Evolutionary conservation across 129 eudicot genomes (phyloP), one percentile per base, ranked within the genome.

Genomic region (Glebionis coronaria): DNA sequence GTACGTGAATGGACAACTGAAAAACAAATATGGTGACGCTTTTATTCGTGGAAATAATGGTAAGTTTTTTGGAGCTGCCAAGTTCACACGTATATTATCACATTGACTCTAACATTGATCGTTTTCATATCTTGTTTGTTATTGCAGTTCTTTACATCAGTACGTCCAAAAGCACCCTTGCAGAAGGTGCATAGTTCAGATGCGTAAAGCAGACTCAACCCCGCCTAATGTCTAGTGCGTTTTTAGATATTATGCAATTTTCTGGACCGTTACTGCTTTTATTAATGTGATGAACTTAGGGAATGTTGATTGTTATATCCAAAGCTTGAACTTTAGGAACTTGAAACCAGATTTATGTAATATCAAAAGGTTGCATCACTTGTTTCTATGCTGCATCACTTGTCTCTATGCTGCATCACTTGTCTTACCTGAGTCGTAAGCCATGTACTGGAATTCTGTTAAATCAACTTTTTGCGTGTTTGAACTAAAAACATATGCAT

Each of bases 21-120:
- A 93, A 73, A 93, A 93, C 78, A 93, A 93, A 68, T 93, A 93
- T 9, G 98, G 98, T 0, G 98, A 93, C 79, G 98, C 98, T 11
- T 93, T 93, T 51, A 93, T 93, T 55, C 86, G 97, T 38, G 98
- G 98, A 75, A 93, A 93, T 76, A 93, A 93, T 68, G 98, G 98
- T 89, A 70, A 72, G 23, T 16, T 55, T 70, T 9, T 70, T 62
- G 9, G 51, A 66, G 4, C 40, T 14, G 12, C 42, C 42, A 35
- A 56, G 4, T 25, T 54, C 3, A 66, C 15, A 12, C 10, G 19
- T 4, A 23, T 0, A 20, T 12, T 45, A 12, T n/a, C 0, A 19
- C 1, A 4, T 2, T 3, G 11, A 27, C 6, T 23, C 7, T 62
- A 2, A 4, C 44, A 3, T 61, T 44, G 9, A 27, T 19, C 21